Conservation (phyloP, 129 eudicot species). For the Logfia minima region DNA sequence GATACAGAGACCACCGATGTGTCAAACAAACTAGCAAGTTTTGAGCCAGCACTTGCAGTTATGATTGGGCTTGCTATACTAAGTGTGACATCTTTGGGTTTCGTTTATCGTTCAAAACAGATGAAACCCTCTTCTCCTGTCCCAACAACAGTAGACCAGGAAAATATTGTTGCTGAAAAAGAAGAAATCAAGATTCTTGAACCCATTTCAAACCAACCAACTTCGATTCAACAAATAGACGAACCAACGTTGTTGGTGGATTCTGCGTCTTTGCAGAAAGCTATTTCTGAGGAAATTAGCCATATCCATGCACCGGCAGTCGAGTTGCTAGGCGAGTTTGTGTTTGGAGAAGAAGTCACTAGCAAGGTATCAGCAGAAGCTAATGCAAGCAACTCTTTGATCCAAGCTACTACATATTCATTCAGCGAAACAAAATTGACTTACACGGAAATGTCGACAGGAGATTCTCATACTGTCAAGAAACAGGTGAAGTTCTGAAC, state of each 20-base stretch:
- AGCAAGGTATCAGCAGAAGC: conserved; percentile 30
- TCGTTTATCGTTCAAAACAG: conserved; percentile 28
- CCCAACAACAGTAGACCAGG: not conserved
- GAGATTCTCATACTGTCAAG: conserved; percentile 39
- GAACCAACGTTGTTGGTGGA: conserved; percentile 19
- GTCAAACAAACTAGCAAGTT: not conserved
- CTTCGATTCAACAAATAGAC: conserved; percentile 14
- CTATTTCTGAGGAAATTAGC: conserved; percentile 27
- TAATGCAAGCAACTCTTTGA: conserved; percentile 29
- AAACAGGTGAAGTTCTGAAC: conserved; percentile 43
- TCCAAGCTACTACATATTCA: conserved; percentile 21
- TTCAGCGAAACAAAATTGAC: conserved; percentile 26
- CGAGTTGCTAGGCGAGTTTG: conserved; percentile 59
- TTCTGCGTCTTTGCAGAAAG: conserved; percentile 28
- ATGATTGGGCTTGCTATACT: conserved; percentile 12
- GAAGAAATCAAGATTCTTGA: conserved; percentile 22
- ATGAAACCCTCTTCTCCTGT: conserved; percentile 13
- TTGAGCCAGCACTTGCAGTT: conserved; percentile 7
- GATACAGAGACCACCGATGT: conserved; percentile 13
- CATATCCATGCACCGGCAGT: conserved; percentile 41
- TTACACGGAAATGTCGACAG: conserved; percentile 9
- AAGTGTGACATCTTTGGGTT: conserved; percentile 32
- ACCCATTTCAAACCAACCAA: conserved; percentile 12
- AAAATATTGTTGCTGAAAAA: not conserved
- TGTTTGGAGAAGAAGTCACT: conserved; percentile 43